A percentile compares a stretch with the other conserved stretches of the same genome.
Evolutionary conservation across 2,329 filamentous ascomycete genomes (phyloP).

Genomic region (Penicillium crustosum): DNA sequence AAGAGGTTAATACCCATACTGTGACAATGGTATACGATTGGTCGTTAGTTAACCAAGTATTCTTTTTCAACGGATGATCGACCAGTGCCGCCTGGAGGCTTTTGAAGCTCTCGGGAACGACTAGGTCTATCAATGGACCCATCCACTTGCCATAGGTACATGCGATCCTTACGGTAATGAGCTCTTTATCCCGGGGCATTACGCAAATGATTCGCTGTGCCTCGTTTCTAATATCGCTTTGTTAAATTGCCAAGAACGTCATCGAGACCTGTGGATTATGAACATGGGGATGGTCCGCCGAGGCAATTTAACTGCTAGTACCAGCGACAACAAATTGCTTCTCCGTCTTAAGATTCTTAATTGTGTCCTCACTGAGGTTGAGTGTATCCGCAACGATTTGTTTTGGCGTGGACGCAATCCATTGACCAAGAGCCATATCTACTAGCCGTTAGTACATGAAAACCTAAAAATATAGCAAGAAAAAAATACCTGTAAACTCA

Average conservation of each 20-base stretch:
- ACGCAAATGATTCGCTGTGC: no score
- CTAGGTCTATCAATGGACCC: background rate
- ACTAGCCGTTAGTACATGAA: conserved; percentile 33
- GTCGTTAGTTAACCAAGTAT: background rate
- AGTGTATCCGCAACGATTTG: conserved; percentile 61
- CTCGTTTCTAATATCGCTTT: background rate
- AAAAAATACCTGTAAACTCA: conserved; percentile 53
- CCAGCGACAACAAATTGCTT: conserved; percentile 49
- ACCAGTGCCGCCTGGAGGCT: background rate
- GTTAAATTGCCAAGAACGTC: background rate
- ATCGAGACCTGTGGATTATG: background rate
- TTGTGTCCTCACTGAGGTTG: conserved; percentile 42
- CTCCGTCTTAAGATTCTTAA: conserved; percentile 45
- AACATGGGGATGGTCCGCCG: background rate
- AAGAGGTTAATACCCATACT: background rate
- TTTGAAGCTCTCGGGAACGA: background rate
- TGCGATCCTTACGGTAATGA: background rate
- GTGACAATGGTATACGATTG: background rate
- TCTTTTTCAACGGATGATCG: no score
- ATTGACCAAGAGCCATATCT: conserved; percentile 49
- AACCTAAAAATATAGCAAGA: background rate
- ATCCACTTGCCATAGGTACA: background rate
- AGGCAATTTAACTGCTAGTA: background rate
- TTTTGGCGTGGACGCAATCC: conserved; percentile 53
- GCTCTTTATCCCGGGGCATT: background rate